Conservation (phyloP, 495 filamentous ascomycete genomes). For the Xylaria castorea region DNA sequence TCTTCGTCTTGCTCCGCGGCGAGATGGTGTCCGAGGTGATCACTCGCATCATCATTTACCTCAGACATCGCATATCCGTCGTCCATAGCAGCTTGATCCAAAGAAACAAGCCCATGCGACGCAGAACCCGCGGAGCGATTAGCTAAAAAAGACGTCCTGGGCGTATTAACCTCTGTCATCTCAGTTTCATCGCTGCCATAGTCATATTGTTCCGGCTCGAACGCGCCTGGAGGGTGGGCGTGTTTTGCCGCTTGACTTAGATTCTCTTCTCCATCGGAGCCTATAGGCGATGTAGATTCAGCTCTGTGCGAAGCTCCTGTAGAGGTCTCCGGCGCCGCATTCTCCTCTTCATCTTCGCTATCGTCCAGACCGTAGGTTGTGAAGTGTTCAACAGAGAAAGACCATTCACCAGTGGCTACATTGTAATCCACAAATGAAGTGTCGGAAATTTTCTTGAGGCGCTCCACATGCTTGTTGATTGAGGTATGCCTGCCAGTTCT, state of each 20-base stretch:
- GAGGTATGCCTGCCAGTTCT: conserved; percentile 57
- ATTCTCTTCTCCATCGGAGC: conserved; percentile 71
- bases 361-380: conserved; percentile 94
- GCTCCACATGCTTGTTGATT: conserved; percentile 80
- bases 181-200: conserved; percentile 58
- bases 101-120: conserved; percentile 69
- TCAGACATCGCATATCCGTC: conserved; percentile 74
- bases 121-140: conserved; percentile 83
- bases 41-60: conserved; percentile 79
- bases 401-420: conserved; percentile 79
- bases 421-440: conserved; percentile 85
- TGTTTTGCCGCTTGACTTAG: conserved; percentile 78
- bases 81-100: conserved; percentile 68
- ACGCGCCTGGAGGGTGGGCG: conserved; percentile 77
- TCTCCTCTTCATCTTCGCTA: conserved; percentile 75
- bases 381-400: conserved; percentile 91
- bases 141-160: conserved; percentile 86
- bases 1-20: conserved; percentile 68
- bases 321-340: conserved; percentile 45
- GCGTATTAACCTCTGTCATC: conserved; percentile 37
- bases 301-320: background rate
- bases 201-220: conserved; percentile 61
- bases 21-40: conserved; percentile 68
- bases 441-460: conserved; percentile 75
- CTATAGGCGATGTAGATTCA: conserved; percentile 5